Conservation (phyloP, 148 eudicot species). For the Fagopyrum homotropicum region DNA sequence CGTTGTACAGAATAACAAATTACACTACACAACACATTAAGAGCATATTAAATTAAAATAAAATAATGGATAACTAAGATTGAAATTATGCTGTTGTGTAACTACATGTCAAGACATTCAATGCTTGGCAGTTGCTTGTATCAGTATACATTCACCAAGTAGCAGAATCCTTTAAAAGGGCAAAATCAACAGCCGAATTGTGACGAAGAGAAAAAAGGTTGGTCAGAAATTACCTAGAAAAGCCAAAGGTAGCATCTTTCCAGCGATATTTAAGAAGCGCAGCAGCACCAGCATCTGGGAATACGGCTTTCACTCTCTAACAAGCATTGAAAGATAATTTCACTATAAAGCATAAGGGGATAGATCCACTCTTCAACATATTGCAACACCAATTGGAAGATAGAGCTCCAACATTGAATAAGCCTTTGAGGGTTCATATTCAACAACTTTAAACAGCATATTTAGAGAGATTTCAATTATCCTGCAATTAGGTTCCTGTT, state of each 20-base stretch:
- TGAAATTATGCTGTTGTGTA: neutral
- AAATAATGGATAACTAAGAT: neutral
- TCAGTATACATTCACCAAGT: neutral
- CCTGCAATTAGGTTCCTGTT: neutral
- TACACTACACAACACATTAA: neutral
- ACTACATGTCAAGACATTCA: neutral
- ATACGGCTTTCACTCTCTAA: constrained; percentile 87
- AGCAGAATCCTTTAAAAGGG: neutral
- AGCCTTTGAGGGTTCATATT: neutral
- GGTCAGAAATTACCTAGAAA: constrained; percentile 55
- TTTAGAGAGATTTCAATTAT: neutral
- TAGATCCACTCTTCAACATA: neutral
- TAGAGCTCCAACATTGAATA: neutral
- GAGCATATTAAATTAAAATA: neutral
- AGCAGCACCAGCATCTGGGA: constrained; percentile 99
- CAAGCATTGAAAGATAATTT: constrained; percentile 12
- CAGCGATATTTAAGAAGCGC: constrained; percentile 85
- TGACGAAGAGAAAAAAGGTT: neutral
- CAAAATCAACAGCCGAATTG: constrained; percentile 1
- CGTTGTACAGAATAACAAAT: constrained; percentile 5
- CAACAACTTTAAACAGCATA: neutral
- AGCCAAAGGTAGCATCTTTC: constrained; percentile 85
- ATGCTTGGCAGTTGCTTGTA: neutral
- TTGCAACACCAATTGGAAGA: neutral
- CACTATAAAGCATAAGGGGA: neutral